Evolutionary conservation across 129 eudicot species (phyloP).

Genomic region (Glebionis coronaria): DNA sequence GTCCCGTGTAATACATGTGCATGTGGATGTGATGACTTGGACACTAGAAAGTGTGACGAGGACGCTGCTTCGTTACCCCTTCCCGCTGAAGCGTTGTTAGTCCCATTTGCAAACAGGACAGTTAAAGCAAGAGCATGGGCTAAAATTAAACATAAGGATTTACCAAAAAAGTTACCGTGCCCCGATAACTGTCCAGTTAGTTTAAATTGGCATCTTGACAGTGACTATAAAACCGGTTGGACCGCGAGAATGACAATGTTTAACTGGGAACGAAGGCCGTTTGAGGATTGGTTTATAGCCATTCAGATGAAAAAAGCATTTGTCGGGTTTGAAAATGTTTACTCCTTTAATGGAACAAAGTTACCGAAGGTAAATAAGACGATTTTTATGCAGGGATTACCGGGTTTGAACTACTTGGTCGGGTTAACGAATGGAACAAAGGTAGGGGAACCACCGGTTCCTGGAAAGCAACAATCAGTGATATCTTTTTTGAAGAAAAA

Average conservation of each 20-base stretch:
- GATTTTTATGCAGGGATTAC: constrained; percentile 59
- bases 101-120: constrained; percentile 62
- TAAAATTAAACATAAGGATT: constrained; percentile 33
- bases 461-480: constrained; percentile 7
- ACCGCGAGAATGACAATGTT: constrained; percentile 71
- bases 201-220: constrained; percentile 71
- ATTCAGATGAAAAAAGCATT: constrained; percentile 41
- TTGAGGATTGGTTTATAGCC: constrained; percentile 71
- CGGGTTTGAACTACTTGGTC: constrained; percentile 52
- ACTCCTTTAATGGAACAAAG: constrained; percentile 62
- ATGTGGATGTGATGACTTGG: constrained; percentile 63
- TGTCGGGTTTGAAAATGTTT: constrained; percentile 57
- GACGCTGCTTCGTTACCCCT: constrained; percentile 58
- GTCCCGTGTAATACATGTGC: constrained; percentile 90
- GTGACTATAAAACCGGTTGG: constrained; percentile 76
- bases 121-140: constrained; percentile 59
- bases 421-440: constrained; percentile 50
- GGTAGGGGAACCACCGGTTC: not conserved
- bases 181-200: constrained; percentile 77
- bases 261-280: constrained; percentile 52
- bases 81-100: constrained; percentile 67
- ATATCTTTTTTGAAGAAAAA: not conserved
- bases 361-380: constrained; percentile 33
- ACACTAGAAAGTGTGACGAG: constrained; percentile 38
- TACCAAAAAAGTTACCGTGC: constrained; percentile 57